Evolutionary conservation across 495 filamentous ascomycete genomes (phyloP).

Genomic region (Aspergillus avenaceus): DNA sequence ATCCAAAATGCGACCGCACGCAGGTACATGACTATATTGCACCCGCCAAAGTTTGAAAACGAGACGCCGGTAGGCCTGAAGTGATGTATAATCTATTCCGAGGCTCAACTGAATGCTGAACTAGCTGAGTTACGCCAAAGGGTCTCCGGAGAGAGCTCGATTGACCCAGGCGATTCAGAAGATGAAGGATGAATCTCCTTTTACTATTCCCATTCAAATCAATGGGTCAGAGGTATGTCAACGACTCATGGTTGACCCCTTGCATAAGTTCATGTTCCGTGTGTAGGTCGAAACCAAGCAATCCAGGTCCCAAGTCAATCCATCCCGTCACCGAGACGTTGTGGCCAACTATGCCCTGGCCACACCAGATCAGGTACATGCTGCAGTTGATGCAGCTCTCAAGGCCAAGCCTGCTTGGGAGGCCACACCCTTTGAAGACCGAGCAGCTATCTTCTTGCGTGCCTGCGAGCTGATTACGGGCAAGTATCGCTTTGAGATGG

Average conservation of each 20-base stretch:
- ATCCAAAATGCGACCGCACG: not conserved
- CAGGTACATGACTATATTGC: constrained; percentile 8
- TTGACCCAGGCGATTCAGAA: constrained; percentile 23
- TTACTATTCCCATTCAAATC: constrained; percentile 25
- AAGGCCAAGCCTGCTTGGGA: constrained; percentile 80
- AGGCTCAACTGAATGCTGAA: not conserved
- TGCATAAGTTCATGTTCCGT: not conserved
- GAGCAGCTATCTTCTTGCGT: constrained; percentile 87
- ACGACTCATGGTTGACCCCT: no score
- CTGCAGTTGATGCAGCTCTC: constrained; percentile 75
- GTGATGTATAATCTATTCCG: no score
- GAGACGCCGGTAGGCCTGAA: constrained; percentile 20
- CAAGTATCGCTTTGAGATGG: constrained; percentile 87
- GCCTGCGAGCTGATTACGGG: constrained; percentile 79
- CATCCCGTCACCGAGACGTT: constrained; percentile 60
- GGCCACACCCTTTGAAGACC: constrained; percentile 73
- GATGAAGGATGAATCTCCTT: constrained; percentile 24
- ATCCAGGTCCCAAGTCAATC: constrained; percentile 56
- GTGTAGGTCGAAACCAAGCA: constrained; percentile 15
- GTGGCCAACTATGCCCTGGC: constrained; percentile 74
- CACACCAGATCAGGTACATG: constrained; percentile 58
- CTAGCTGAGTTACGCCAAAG: constrained; percentile 27
- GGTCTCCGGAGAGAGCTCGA: constrained; percentile 22
- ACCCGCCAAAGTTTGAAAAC: constrained; percentile 31
- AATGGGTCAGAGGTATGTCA: constrained; percentile 21